Conservation (phyloP, 1,139 yeast genomes). For the Sugiyamaella sp. region DNA sequence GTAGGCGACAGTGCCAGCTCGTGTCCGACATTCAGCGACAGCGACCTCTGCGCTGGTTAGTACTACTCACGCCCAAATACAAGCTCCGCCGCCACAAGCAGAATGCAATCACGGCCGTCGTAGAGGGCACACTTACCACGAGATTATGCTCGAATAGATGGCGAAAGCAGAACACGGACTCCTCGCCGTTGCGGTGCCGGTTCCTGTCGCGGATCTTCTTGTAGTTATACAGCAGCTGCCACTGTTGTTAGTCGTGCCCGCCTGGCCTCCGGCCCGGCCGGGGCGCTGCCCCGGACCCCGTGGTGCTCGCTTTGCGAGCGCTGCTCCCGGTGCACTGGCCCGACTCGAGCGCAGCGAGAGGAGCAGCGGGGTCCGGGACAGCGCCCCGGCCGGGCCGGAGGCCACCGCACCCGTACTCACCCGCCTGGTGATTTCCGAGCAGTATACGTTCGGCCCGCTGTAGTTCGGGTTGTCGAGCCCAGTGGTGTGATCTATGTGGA, state of each 20-base stretch:
- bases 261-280: not conserved
- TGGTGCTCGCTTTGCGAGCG: no score
- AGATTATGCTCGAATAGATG: constrained; percentile 13
- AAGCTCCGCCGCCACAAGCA: not conserved
- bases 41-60: constrained; percentile 27
- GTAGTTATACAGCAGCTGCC: constrained; percentile 26
- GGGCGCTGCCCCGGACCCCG: not conserved
- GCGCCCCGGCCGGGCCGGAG: not conserved
- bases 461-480: constrained; percentile 52
- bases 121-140: constrained; percentile 13
- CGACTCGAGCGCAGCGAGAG: not conserved
- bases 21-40: constrained; percentile 40
- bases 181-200: constrained; percentile 16
- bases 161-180: constrained; percentile 15
- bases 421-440: constrained; percentile 52
- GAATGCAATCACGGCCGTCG: no score
- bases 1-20: constrained; percentile 28
- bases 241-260: not conserved
- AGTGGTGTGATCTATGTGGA: constrained; percentile 58
- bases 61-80: no score
- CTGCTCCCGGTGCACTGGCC: no score
- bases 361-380: not conserved
- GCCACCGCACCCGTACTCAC: constrained; percentile 22
- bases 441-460: constrained; percentile 50
- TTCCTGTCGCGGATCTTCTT: constrained; percentile 22